These are phyloP conservation scores for Musa itinerans DNA, from an alignment of 176 grass and related monocot genomes.

Conservation along the genomic window DNA sequence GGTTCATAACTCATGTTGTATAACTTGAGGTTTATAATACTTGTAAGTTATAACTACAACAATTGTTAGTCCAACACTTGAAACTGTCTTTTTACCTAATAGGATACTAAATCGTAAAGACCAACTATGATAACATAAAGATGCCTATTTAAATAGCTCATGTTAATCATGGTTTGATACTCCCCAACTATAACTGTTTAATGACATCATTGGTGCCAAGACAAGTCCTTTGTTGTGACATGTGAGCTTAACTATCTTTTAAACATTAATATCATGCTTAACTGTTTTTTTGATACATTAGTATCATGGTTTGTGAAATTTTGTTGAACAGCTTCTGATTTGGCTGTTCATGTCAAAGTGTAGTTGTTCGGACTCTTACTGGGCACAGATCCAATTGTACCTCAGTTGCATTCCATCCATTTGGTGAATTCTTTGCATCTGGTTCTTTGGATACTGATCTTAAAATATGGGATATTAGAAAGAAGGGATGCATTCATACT, in stretches of 20 bases:
- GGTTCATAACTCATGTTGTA: too few species aligned
- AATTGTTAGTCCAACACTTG: too few species aligned
- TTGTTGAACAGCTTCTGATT: conserved; percentile 17
- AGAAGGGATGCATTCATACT: conserved; percentile 96
- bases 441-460: conserved; percentile 93
- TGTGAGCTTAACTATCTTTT: neutral
- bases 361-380: conserved; percentile 73
- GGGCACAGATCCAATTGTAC: conserved; percentile 79
- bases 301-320: neutral
- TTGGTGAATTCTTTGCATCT: conserved; percentile 96
- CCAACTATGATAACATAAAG: too few species aligned
- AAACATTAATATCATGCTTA: neutral
- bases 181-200: too few species aligned
- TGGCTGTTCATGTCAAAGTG: conserved; percentile 35
- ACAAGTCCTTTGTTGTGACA: neutral
- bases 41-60: too few species aligned
- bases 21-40: too few species aligned
- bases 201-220: too few species aligned
- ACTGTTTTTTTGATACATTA: neutral
- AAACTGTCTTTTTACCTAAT: too few species aligned
- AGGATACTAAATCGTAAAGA: too few species aligned
- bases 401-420: conserved; percentile 89
- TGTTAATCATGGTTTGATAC: too few species aligned
- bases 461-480: conserved; percentile 98
- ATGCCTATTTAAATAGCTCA: too few species aligned